Base-by-base conservation (phyloP, 768 basidiomycete genomes). In the Boletus barrowsii region DNA sequence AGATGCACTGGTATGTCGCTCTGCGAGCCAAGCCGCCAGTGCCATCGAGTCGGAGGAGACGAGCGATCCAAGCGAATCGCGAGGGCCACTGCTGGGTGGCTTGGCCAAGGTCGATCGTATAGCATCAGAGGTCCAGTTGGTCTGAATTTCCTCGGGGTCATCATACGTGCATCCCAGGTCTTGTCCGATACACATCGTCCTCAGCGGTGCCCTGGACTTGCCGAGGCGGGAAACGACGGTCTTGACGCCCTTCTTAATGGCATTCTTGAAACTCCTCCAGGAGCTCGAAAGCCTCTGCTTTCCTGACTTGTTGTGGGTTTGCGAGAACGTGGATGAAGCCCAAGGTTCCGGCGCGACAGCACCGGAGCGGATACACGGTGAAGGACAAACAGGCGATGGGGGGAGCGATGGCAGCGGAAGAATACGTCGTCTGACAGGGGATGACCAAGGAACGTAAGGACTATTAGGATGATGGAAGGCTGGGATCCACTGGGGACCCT, bases 391-490 rank as follows among this genome's bases (percentile, higher is more conserved):
- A 36, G 68, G 75, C 47, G 69, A 72, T 61, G 77, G 63, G 58
- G 32, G 22, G 5, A 24, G 18, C 9, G 68, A 68, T 42, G 61
- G 56, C 18, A 77, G 78, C 49, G 59, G 75, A 54, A 73, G 74
- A 59, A 72, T 75, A 57, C 67, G 71, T 53, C 53, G 82, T 69
- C 64, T 82, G 71, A 63, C 66, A 24, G 73, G 67, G 29, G 71
- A 64, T 6, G 72, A 61, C 80, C 79, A 82, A 10, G 80, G 80
- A 6, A 79, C 76, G 49, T 81, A 82, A n/a, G 81, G 80, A 61
- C 77, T 80, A 48, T 81, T 80, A 7, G 80, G 78, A 63, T 82
- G 78, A 40, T 72, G 73, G 32, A 78, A 70, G 24, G 74, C 67
- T 8, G 76, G 72, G 33, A 75, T 67, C 59, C 68, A 70, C 37